Base-by-base conservation (phyloP, 2,329 filamentous ascomycete species). In the Xylaria sp. region DNA sequence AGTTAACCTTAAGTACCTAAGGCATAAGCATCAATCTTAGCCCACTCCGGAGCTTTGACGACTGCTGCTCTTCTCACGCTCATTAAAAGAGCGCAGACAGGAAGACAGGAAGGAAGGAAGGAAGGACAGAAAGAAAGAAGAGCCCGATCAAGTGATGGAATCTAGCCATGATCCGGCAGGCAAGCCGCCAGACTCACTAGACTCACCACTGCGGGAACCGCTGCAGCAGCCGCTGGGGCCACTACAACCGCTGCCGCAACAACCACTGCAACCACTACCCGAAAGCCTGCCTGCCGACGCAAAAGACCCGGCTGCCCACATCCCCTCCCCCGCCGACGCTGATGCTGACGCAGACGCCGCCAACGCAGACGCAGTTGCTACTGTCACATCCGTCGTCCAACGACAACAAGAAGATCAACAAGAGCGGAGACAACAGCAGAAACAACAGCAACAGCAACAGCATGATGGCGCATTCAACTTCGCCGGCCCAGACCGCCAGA, bases 81-180 rank as follows among this genome's bases (percentile, higher is more conserved):
- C 3, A 6, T 24, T 30, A 27, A 50, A n/a, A 39, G 19, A 24
- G 24, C 24, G 4, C 24, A 27, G 24, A 27, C 24, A 27, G 24
- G 24, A 27, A 27, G 24, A 27, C 4, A 27, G 24, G 24, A 24
- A 21, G 9, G 4, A 53, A n/a, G 30, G 47, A 53, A n/a, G 11
- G 14, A 8, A 30, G n/a, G 7, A 32, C 17, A 55, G 59, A 61
- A 32, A 14, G 36, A 45, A 32, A 21, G 8, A 56, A 47, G 24
- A 24, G 17, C 7, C 17, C 11, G 27, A 36, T 36, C 19, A 21
- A 60, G 60, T 54, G 54, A 70, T 70, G 68, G 68, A 72, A 61
- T 69, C 68, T 32, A 67, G 54, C 30, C 67, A 67, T 51, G 67
- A 70, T 21, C 36, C 59, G 54, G 68, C 64, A 57, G 64, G 61